Percentiles rank a stretch among this genome's conserved stretches.
Conservation (phyloP, 768 basidiomycete species). For the Naganishia antarctica region DNA sequence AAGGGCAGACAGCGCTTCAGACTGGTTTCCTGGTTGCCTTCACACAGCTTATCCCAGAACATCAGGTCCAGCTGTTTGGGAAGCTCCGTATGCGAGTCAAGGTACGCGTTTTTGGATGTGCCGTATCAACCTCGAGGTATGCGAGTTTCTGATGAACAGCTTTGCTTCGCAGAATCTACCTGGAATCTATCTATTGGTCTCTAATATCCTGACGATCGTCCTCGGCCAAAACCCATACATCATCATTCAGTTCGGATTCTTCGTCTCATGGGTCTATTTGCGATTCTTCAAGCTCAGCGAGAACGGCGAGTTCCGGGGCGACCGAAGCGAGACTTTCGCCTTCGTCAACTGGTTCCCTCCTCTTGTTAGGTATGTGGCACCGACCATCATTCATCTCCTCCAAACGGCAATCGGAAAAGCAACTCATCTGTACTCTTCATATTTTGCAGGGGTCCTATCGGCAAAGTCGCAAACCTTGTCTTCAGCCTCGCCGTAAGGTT, state of each 20-base stretch:
- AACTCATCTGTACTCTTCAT: background rate
- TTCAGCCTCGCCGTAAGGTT: constrained; percentile 60
- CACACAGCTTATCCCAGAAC: constrained; percentile 95
- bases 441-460: constrained; percentile 62
- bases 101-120: constrained; percentile 52
- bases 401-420: background rate
- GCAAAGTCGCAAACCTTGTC: constrained; percentile 62
- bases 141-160: background rate
- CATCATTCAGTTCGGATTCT: constrained; percentile 95
- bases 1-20: constrained; percentile 88
- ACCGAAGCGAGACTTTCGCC: constrained; percentile 92
- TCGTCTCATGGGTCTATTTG: constrained; percentile 86
- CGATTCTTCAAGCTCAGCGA: constrained; percentile 91
- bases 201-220: constrained; percentile 58
- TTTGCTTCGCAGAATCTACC: constrained; percentile 63
- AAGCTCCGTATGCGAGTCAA: constrained; percentile 67
- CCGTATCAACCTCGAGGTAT: background rate
- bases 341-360: constrained; percentile 96
- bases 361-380: constrained; percentile 70
- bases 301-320: constrained; percentile 66
- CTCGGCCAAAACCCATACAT: constrained; percentile 45
- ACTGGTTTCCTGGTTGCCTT: constrained; percentile 87
- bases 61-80: constrained; percentile 89
- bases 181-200: constrained; percentile 88
- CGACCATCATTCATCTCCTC: background rate